phyloP scores from a whole-genome alignment of 768 basidiomycete genomes.

The Tricholoma flavovirens region DNA sequence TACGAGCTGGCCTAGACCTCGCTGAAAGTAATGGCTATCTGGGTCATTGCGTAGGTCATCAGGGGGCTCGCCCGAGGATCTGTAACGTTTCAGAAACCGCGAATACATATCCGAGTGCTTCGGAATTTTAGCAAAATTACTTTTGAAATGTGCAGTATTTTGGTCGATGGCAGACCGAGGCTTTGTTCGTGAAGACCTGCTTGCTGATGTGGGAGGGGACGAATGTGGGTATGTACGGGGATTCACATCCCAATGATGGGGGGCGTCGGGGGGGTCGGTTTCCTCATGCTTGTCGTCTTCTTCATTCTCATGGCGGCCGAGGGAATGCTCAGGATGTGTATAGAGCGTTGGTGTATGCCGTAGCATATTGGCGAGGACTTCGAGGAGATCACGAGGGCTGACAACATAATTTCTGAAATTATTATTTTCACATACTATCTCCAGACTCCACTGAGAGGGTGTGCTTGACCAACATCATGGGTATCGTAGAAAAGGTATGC shows the following conservation, averaged over 20 bases:
- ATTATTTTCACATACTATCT: too few species aligned
- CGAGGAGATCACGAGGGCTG: slow-evolving; percentile 7
- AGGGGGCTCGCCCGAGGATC: slow-evolving; percentile 47
- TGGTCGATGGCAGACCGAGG: slow-evolving; percentile 17
- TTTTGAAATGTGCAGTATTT: slow-evolving; percentile 10
- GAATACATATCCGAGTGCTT: slow-evolving; percentile 62
- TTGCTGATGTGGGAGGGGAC: slow-evolving; percentile 23
- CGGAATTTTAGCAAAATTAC: slow-evolving; percentile 11
- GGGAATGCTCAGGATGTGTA: slow-evolving; percentile 46
- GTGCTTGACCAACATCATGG: slow-evolving; percentile 49
- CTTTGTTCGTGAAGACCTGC: slow-evolving; percentile 23
- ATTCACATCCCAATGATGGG: slow-evolving; percentile 28
- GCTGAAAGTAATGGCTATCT: slow-evolving; percentile 78
- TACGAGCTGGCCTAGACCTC: slow-evolving; percentile 60
- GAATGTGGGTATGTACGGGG: slow-evolving; percentile 31
- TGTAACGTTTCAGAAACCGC: slow-evolving; percentile 74
- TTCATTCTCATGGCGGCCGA: slow-evolving; percentile 30
- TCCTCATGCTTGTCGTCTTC: slow-evolving; percentile 48
- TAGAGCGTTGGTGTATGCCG: slow-evolving; percentile 67
- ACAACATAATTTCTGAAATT: slow-evolving; percentile 1
- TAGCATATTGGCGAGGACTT: slow-evolving; percentile 25
- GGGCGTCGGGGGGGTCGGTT: slow-evolving; percentile 34
- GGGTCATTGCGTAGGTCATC: slow-evolving; percentile 75
- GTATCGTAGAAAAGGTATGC: slow-evolving; percentile 85
- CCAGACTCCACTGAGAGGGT: too few species aligned